phyloP scores from a whole-genome alignment of 2,329 filamentous ascomycete genomes.

The Claviceps monticola region DNA sequence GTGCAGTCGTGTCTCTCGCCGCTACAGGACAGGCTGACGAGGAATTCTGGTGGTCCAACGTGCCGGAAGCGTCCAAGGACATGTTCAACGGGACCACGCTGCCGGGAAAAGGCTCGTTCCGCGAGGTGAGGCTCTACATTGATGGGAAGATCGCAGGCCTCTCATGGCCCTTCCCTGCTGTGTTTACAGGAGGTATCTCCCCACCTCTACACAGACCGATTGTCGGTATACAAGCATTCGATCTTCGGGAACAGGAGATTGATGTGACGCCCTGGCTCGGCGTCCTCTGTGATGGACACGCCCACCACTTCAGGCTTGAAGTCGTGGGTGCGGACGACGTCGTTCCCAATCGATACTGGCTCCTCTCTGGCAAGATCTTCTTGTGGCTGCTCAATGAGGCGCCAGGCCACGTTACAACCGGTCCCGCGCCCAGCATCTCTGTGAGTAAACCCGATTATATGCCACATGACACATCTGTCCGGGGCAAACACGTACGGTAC shows the following conservation, averaged over 20 bases:
- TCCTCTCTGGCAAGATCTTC: constrained; percentile 67
- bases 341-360: constrained; percentile 41
- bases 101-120: constrained; percentile 57
- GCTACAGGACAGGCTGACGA: constrained; percentile 63
- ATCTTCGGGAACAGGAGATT: constrained; percentile 66
- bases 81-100: constrained; percentile 46
- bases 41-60: constrained; percentile 80
- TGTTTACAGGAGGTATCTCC: constrained; percentile 70
- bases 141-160: constrained; percentile 61
- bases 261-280: constrained; percentile 69
- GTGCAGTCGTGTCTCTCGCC: constrained; percentile 62
- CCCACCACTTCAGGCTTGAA: constrained; percentile 54
- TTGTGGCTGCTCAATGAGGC: constrained; percentile 54
- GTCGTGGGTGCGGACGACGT: constrained; percentile 51
- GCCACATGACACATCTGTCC: neutral
- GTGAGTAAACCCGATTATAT: neutral
- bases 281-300: constrained; percentile 47
- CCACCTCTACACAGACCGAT: constrained; percentile 67
- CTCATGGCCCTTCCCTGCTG: constrained; percentile 67
- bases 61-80: constrained; percentile 45
- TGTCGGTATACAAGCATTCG: constrained; percentile 66
- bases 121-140: constrained; percentile 64
- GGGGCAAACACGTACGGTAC: constrained; percentile 17
- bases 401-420: constrained; percentile 30
- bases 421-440: neutral